phyloP scores from a whole-genome alignment of 106 monocot species.

The Dioscorea dumetorum region DNA sequence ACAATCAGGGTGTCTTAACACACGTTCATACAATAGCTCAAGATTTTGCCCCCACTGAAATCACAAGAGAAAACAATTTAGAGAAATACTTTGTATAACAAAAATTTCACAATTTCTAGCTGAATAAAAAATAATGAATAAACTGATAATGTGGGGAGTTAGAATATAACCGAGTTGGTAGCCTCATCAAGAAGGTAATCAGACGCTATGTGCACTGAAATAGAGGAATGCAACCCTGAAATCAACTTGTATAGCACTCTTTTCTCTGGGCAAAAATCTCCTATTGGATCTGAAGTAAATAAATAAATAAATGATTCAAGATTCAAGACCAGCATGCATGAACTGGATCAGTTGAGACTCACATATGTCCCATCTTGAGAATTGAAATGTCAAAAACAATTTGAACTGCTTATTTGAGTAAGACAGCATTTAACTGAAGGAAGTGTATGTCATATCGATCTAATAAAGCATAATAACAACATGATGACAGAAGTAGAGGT shows the following conservation, averaged over 20 bases:
- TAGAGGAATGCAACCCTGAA: slow-evolving; percentile 71
- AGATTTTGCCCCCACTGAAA: slow-evolving; percentile 94
- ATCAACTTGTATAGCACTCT: slow-evolving; percentile 62
- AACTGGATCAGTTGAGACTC: no score
- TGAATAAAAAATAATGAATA: neutral
- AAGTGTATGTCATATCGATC: no score
- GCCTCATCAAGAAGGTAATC: slow-evolving; percentile 80
- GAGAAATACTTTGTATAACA: neutral
- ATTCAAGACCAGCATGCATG: no score
- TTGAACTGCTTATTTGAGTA: no score
- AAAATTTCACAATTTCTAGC: neutral
- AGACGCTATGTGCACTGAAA: slow-evolving; percentile 87
- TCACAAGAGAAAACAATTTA: slow-evolving; percentile 4
- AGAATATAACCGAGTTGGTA: slow-evolving; percentile 41
- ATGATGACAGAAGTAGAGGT: no score
- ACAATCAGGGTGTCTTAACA: slow-evolving; percentile 73
- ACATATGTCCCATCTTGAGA: no score
- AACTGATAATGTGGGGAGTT: neutral
- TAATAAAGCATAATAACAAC: no score
- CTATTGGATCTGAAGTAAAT: slow-evolving; percentile 63
- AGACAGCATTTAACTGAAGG: no score
- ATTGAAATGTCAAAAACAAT: no score
- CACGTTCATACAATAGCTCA: slow-evolving; percentile 77
- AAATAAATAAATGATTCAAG: no score
- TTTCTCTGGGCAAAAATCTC: slow-evolving; percentile 65